Percentiles rank a stretch among this genome's conserved stretches.
These are phyloP conservation scores for Fusarium luffae DNA, from an alignment of 2,329 filamentous ascomycete genomes.

Conservation along the genomic window DNA sequence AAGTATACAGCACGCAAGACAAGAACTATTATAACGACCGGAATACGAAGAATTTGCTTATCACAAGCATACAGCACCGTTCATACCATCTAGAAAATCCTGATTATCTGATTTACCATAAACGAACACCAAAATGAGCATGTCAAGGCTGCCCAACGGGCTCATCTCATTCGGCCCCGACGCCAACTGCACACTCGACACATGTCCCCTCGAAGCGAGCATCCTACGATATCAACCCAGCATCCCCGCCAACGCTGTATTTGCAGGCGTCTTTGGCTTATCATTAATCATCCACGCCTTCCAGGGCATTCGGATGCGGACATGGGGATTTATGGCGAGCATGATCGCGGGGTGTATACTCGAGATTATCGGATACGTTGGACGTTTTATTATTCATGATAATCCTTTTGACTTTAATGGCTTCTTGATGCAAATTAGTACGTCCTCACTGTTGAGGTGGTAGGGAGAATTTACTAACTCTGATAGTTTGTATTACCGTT, in stretches of 20 bases:
- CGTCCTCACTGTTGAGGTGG: constrained; percentile 1
- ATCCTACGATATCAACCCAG: constrained; percentile 41
- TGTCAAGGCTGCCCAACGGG: constrained; percentile 33
- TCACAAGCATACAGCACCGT: not conserved
- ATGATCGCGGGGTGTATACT: constrained; percentile 65
- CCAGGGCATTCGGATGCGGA: constrained; percentile 35
- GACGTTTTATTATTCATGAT: constrained; percentile 64
- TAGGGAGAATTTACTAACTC: constrained; percentile 3
- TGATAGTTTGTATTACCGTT: constrained; percentile 49
- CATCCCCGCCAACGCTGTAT: constrained; percentile 35
- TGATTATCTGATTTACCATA: too few species aligned
- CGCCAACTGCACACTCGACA: constrained; percentile 43
- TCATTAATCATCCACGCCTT: constrained; percentile 34
- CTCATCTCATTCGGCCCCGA: constrained; percentile 40
- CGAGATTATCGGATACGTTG: constrained; percentile 71
- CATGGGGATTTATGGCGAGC: constrained; percentile 56
- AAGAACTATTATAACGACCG: not conserved
- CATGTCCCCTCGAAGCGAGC: constrained; percentile 41
- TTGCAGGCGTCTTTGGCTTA: constrained; percentile 35
- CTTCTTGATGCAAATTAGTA: constrained; percentile 74
- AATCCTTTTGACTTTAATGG: constrained; percentile 67
- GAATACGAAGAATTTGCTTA: too few species aligned
- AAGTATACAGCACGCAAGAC: not conserved
- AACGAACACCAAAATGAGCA: constrained; percentile 5
- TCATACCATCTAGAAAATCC: not conserved